Base-by-base conservation (phyloP, 768 basidiomycete species). In the Phlebiopsis flavidoalba region DNA sequence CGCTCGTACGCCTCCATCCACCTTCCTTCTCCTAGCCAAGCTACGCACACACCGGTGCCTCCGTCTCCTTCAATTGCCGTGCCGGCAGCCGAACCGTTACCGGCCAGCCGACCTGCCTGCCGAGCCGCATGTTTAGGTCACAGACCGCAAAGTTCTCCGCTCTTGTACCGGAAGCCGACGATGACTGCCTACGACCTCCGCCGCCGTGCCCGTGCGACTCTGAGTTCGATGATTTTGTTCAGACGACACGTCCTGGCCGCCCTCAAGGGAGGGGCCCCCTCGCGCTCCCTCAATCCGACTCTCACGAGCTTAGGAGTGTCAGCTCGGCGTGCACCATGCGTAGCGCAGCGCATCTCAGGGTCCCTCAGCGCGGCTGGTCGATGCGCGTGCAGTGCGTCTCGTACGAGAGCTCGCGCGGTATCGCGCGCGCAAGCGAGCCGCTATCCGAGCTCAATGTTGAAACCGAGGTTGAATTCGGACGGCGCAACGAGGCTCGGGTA, bases 201-300 rank as follows among this genome's bases (percentile, higher is more conserved):
- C 17, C 75, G 78, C 37, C 79, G 82, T 49, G 89, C 89, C 5
- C 85, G 88, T 33, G 86, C 88, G 19, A 76, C 79, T 3, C 79
- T 91, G 14, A 78, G n/a, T n/a, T 90, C 7, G 87, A 92, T 64
- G 77, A n/a, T n/a, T n/a, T n/a, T 82, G 3, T 90, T 84, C 67
- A 83, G 88, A 36, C 78, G 78, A 22, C 81, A 84, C 65, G 80
- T 88, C 24, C 63, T 87, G 10, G 47, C 22, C 63, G 53, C 50
- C 56, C 64, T 60, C 62, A 59, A 59, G 55, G 22, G 49, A 59
- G 57, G 55, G 22, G 49, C 31, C 55, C 22, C 11, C 45, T 43
- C 19, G 66, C 53, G 61, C 60, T 63, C 43, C 50, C 48, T 3
- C 46, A 21, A n/a, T 46, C n/a, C 31, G 40, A 43, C 17, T 43